phyloP scores from a whole-genome alignment of 2,329 filamentous ascomycete genomes.

The Plenodomus tracheiphilus region DNA sequence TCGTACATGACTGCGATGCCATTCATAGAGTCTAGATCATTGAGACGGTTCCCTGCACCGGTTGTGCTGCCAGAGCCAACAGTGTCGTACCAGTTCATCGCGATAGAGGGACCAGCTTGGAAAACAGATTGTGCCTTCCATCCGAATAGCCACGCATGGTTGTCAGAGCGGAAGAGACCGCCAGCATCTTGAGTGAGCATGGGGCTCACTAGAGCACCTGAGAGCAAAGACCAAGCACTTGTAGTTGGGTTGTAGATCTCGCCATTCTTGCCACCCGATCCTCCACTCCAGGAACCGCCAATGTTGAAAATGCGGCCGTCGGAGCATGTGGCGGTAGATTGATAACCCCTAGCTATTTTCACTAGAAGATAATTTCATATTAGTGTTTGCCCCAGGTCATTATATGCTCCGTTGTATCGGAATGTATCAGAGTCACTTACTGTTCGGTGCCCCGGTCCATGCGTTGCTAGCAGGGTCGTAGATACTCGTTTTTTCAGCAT shows the following conservation, averaged over 20 bases:
- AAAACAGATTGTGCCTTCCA: slow-evolving; percentile 56
- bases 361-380: slow-evolving; percentile 21
- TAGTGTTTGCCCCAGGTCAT: too few relatives aligned
- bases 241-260: slow-evolving; percentile 51
- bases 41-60: slow-evolving; percentile 50
- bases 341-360: slow-evolving; percentile 63
- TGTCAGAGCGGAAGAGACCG: slow-evolving; percentile 54
- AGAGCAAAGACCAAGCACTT: slow-evolving; percentile 54
- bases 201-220: slow-evolving; percentile 49
- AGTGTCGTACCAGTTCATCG: slow-evolving; percentile 62
- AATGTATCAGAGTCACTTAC: not conserved
- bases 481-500: slow-evolving; percentile 52
- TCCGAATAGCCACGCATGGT: slow-evolving; percentile 59
- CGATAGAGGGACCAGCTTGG: slow-evolving; percentile 58
- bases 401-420: too few relatives aligned
- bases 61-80: slow-evolving; percentile 47
- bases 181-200: slow-evolving; percentile 56
- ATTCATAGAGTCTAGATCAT: slow-evolving; percentile 57
- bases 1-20: slow-evolving; percentile 63
- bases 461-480: slow-evolving; percentile 46
- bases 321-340: slow-evolving; percentile 55
- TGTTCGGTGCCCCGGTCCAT: slow-evolving; percentile 54
- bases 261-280: slow-evolving; percentile 56
- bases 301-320: slow-evolving; percentile 62
- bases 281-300: slow-evolving; percentile 61